Conservation (phyloP, 2,329 filamentous ascomycete species). For the Colletotrichum shisoi region DNA sequence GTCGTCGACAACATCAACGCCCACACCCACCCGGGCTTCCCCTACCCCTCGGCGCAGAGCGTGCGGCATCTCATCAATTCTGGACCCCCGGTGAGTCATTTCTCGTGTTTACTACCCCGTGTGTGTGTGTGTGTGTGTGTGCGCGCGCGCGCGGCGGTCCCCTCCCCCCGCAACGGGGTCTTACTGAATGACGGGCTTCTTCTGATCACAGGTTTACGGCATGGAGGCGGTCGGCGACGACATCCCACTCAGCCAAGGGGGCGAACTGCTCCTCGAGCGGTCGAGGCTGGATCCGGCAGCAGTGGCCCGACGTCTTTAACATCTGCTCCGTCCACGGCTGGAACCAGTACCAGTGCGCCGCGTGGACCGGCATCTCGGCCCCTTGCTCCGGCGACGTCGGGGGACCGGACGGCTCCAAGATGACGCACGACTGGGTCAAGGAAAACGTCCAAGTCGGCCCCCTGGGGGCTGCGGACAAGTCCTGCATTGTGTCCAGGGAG, state of each 20-base stretch:
- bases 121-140: neutral
- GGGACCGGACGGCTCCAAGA: slow-evolving; percentile 55
- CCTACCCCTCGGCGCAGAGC: slow-evolving; percentile 52
- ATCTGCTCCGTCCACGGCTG: slow-evolving; percentile 64
- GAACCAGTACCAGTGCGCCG: slow-evolving; percentile 62
- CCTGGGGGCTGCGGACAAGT: slow-evolving; percentile 54
- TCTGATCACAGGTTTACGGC: slow-evolving; percentile 45
- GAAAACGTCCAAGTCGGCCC: slow-evolving; percentile 60
- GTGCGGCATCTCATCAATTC: slow-evolving; percentile 49
- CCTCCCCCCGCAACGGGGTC: neutral
- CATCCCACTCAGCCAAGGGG: slow-evolving; percentile 50
- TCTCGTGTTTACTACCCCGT: neutral
- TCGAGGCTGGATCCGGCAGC: slow-evolving; percentile 63
- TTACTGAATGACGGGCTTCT: neutral
- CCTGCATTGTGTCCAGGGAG: slow-evolving; percentile 42
- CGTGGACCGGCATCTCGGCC: slow-evolving; percentile 63
- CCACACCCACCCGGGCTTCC: slow-evolving; percentile 55
- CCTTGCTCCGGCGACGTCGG: slow-evolving; percentile 55
- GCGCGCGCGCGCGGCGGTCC: no score
- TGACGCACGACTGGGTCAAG: slow-evolving; percentile 61
- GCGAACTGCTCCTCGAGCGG: slow-evolving; percentile 52
- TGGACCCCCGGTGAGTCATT: slow-evolving; percentile 47
- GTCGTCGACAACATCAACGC: slow-evolving; percentile 58
- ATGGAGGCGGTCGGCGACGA: slow-evolving; percentile 47
- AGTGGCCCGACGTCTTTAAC: slow-evolving; percentile 64